A percentile compares a stretch with the other conserved stretches of the same genome.
Conservation (phyloP, 2,329 filamentous ascomycete genomes). For the Teratosphaeria destructans region DNA sequence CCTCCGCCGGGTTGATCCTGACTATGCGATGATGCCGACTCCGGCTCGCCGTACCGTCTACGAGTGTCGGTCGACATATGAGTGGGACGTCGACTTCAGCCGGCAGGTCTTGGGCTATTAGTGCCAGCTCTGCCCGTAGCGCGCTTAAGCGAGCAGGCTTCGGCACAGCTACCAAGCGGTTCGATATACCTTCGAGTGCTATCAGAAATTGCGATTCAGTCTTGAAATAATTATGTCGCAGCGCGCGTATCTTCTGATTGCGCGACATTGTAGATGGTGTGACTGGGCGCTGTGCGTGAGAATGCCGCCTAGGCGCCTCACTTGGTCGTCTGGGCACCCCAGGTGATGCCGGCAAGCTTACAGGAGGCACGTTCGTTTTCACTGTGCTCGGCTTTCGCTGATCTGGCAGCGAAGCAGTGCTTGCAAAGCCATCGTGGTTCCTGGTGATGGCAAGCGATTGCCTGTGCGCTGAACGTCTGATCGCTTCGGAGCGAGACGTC, state of each 20-base stretch:
- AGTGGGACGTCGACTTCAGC: conserved; percentile 76
- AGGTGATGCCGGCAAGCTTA: conserved; percentile 26
- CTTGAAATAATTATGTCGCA: conserved; percentile 74
- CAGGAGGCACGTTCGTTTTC: conserved; percentile 9
- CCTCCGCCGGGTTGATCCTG: conserved; percentile 70
- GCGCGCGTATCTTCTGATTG: conserved; percentile 57
- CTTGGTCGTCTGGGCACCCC: conserved; percentile 28
- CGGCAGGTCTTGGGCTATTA: conserved; percentile 71
- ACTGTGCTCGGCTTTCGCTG: conserved; percentile 10
- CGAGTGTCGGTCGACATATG: conserved; percentile 65
- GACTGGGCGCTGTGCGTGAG: conserved; percentile 45
- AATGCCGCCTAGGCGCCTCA: conserved; percentile 42
- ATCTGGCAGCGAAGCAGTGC: conserved; percentile 25
- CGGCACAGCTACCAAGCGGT: conserved; percentile 70
- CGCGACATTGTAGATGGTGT: conserved; percentile 52
- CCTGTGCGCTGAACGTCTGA: conserved; percentile 6
- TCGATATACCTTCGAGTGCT: conserved; percentile 74
- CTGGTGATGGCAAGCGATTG: conserved; percentile 27
- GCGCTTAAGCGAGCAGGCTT: conserved; percentile 74
- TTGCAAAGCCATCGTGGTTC: conserved; percentile 19
- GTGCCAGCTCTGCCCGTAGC: conserved; percentile 65
- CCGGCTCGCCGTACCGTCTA: conserved; percentile 61
- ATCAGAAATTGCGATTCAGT: conserved; percentile 72
- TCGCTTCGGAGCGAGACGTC: conserved; percentile 6
- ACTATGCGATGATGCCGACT: conserved; percentile 77